Conservation (phyloP, 225 moss, liverwort and hornwort genomes). For the Climacium dendroides region DNA sequence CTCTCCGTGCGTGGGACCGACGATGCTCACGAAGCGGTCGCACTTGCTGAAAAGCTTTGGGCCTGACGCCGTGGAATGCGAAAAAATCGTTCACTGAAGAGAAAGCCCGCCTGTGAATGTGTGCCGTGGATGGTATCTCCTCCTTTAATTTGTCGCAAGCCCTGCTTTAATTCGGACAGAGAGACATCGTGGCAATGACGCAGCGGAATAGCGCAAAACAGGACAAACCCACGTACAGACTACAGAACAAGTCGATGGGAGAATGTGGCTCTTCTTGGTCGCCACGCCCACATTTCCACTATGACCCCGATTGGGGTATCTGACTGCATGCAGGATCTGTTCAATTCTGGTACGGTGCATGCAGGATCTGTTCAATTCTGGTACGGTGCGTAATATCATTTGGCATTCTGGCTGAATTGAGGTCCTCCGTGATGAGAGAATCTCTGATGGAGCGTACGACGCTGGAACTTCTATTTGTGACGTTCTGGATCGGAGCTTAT, state of each 20-base stretch:
- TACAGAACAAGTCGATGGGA: background rate
- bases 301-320: too few relatives aligned
- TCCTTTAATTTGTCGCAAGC: background rate
- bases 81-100: background rate
- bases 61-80: background rate
- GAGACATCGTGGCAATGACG: background rate
- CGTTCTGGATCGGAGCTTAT: background rate
- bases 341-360: too few relatives aligned
- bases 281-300: background rate
- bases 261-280: background rate
- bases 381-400: background rate
- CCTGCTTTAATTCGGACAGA: background rate
- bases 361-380: too few relatives aligned
- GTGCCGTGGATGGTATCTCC: background rate
- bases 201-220: background rate
- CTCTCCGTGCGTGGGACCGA: background rate
- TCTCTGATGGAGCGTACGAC: background rate
- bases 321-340: too few relatives aligned
- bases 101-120: too few relatives aligned
- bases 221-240: background rate
- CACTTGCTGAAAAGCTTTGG: background rate
- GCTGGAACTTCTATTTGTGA: background rate
- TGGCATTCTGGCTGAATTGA: background rate
- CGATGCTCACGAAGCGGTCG: background rate
- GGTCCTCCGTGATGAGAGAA: background rate